phyloP scores from a whole-genome alignment of 768 basidiomycete genomes.

The Lactifluus rugatus region DNA sequence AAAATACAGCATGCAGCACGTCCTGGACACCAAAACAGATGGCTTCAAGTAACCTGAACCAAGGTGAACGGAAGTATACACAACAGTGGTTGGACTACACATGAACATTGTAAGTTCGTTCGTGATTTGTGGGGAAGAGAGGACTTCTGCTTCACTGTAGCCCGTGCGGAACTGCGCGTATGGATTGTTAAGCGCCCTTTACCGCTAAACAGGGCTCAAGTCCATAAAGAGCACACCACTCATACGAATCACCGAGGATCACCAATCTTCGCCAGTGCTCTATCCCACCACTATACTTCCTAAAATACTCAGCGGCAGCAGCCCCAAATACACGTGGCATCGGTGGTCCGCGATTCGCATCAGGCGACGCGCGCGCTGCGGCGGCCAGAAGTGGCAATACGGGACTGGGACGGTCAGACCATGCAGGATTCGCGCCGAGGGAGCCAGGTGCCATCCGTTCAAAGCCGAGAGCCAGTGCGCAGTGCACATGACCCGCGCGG shows the following conservation, averaged over 20 bases:
- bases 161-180: conserved; percentile 80
- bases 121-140: conserved; percentile 57
- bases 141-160: conserved; percentile 63
- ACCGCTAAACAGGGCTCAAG: conserved; percentile 37
- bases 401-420: conserved; percentile 43
- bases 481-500: conserved; percentile 59
- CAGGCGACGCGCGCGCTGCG: conserved; percentile 39
- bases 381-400: conserved; percentile 36
- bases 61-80: not conserved
- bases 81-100: conserved; percentile 70
- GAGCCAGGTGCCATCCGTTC: conserved; percentile 77
- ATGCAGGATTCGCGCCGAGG: conserved; percentile 44
- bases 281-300: conserved; percentile 57
- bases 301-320: conserved; percentile 65
- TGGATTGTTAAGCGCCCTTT: conserved; percentile 73
- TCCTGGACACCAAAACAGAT: conserved; percentile 35
- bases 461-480: conserved; percentile 76
- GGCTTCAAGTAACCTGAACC: not conserved
- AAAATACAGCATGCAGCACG: conserved; percentile 67
- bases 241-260: not conserved
- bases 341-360: conserved; percentile 56
- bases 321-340: conserved; percentile 71
- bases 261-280: conserved; percentile 75
- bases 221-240: not conserved
- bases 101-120: conserved; percentile 72